Conservation (phyloP, 352 stramenopile genomes). For the Phytophthora pinifolia region DNA sequence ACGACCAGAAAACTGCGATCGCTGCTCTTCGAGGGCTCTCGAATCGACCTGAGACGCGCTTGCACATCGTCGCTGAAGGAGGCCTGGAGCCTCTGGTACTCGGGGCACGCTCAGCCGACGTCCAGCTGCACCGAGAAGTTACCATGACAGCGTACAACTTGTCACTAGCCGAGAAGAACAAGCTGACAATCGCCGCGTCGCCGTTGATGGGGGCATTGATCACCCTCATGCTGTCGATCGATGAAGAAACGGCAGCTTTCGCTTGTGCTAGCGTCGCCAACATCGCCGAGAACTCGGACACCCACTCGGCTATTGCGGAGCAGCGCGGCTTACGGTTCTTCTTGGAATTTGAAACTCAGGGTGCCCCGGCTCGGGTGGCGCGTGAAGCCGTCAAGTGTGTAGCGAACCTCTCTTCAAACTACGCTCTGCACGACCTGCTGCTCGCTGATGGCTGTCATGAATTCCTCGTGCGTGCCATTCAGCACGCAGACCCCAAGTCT, state of each 20-base stretch:
- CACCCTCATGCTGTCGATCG: constrained; percentile 77
- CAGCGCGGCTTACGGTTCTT: constrained; percentile 82
- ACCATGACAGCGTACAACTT: constrained; percentile 92
- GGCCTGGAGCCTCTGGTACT: constrained; percentile 89
- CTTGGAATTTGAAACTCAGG: constrained; percentile 53
- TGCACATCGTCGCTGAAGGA: constrained; percentile 90
- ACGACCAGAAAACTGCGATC: constrained; percentile 91
- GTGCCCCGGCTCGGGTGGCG: constrained; percentile 30
- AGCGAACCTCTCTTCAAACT: constrained; percentile 78
- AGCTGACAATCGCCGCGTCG: constrained; percentile 89
- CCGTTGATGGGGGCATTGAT: constrained; percentile 82
- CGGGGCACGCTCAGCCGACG: constrained; percentile 66
- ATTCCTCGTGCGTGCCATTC: constrained; percentile 75
- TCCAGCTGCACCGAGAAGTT: constrained; percentile 85
- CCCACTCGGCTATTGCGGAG: constrained; percentile 80
- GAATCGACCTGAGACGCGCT: constrained; percentile 77
- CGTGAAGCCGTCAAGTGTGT: constrained; percentile 78
- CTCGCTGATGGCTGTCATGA: constrained; percentile 79
- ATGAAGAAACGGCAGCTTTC: constrained; percentile 72
- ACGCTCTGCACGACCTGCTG: constrained; percentile 84
- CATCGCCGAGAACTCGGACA: constrained; percentile 91
- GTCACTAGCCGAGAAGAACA: constrained; percentile 94
- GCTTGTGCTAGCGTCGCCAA: constrained; percentile 90
- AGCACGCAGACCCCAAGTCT: constrained; percentile 61
- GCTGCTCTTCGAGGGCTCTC: constrained; percentile 91